phyloP scores from a whole-genome alignment of 192 early-diverging fungal species.

The Coemansia nantahalensis region DNA sequence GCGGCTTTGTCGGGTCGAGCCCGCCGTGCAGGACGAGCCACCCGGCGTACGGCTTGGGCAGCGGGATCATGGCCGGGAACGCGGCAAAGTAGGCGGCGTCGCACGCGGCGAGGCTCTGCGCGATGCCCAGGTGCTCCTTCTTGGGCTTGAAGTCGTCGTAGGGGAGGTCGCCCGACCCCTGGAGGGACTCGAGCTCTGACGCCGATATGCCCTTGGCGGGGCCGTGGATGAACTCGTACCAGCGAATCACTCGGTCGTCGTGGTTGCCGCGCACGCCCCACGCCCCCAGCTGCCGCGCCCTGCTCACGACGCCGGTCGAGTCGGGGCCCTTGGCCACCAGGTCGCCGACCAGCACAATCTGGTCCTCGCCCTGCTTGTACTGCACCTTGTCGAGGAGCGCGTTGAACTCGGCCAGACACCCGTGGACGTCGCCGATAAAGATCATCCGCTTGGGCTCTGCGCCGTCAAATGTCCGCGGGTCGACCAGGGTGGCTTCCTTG shows the following conservation, averaged over 20 bases:
- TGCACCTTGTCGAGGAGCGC: constrained; percentile 50
- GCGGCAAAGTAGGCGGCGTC: constrained; percentile 56
- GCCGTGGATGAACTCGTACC: constrained; percentile 53
- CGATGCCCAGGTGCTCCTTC: constrained; percentile 38
- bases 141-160: constrained; percentile 25
- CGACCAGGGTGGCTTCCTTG: constrained; percentile 10
- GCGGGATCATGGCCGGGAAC: constrained; percentile 57
- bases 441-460: constrained; percentile 44
- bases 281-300: constrained; percentile 49
- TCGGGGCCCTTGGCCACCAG: constrained; percentile 63
- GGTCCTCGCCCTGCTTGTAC: constrained; percentile 48
- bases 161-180: constrained; percentile 9
- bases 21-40: constrained; percentile 70
- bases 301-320: constrained; percentile 57
- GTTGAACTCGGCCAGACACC: constrained; percentile 56
- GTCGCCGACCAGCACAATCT: constrained; percentile 67
- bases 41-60: constrained; percentile 42
- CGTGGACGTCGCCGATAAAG: constrained; percentile 74
- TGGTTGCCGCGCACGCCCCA: constrained; percentile 71
- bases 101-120: constrained; percentile 26
- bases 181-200: constrained; percentile 9
- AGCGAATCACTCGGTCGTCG: constrained; percentile 67
- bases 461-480: constrained; percentile 2
- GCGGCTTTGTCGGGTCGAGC: constrained; percentile 51
- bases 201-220: constrained; percentile 16